Percentiles rank a stretch among this genome's conserved stretches.
Evolutionary conservation across 208 protist genomes (phyloP).

Genomic region (Wallacemonas sp.): DNA sequence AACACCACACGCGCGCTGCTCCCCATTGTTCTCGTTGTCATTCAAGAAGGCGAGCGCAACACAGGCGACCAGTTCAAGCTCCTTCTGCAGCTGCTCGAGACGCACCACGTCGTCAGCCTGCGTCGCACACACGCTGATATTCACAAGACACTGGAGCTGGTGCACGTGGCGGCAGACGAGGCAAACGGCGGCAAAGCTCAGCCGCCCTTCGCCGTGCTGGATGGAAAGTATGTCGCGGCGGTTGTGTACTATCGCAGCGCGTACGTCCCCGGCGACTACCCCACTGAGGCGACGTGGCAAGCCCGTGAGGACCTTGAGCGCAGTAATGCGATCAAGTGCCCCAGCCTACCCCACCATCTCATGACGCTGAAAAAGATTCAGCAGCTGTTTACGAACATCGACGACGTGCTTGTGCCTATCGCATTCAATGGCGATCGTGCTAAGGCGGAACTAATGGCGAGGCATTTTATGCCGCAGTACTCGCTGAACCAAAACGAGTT

Average conservation of each 20-base stretch:
- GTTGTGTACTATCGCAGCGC: slow-evolving; percentile 94
- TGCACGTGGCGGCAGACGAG: slow-evolving; percentile 10
- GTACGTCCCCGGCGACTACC: slow-evolving; percentile 93
- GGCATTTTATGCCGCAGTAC: slow-evolving; percentile 89
- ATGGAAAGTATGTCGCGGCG: slow-evolving; percentile 57
- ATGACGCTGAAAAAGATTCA: slow-evolving; percentile 96
- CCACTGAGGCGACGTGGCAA: slow-evolving; percentile 71
- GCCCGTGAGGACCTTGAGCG: slow-evolving; percentile 74
- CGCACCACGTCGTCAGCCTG: slow-evolving; percentile 75
- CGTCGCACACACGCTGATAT: slow-evolving; percentile 87
- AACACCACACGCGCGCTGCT: slow-evolving; percentile 1
- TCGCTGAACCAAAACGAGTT: slow-evolving; percentile 80
- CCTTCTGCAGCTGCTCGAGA: slow-evolving; percentile 70
- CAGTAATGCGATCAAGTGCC: slow-evolving; percentile 93
- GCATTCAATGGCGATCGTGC: slow-evolving; percentile 51
- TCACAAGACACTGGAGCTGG: slow-evolving; percentile 43
- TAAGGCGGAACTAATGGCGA: slow-evolving; percentile 41
- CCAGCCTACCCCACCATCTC: slow-evolving; percentile 94
- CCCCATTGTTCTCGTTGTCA: slow-evolving; percentile 89
- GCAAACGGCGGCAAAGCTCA: slow-evolving; percentile 1
- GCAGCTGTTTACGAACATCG: slow-evolving; percentile 85
- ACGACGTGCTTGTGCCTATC: slow-evolving; percentile 60
- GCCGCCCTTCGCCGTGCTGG: slow-evolving; percentile 68
- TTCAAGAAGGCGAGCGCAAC: slow-evolving; percentile 93
- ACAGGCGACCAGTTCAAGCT: slow-evolving; percentile 92